phyloP scores from a whole-genome alignment of 352 stramenopile genomes.

The Pythium folliculosum region DNA sequence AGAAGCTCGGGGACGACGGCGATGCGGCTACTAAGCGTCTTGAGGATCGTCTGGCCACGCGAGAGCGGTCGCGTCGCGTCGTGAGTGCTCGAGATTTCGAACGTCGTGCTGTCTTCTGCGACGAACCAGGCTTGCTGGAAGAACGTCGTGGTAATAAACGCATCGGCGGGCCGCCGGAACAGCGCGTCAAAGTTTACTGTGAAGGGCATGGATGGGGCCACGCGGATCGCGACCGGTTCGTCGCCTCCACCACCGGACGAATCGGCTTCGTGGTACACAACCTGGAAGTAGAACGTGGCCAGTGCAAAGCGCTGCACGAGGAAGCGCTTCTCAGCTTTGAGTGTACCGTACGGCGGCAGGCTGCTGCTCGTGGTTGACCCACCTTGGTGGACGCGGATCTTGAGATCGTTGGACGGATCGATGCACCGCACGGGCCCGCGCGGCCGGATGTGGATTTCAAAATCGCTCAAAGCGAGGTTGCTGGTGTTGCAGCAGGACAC shows the following conservation, averaged over 20 bases:
- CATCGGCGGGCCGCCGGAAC: slow-evolving; percentile 12
- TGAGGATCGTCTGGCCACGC: slow-evolving; percentile 41
- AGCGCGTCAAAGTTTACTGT: slow-evolving; percentile 22
- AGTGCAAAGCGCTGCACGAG: slow-evolving; percentile 62
- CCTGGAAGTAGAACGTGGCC: slow-evolving; percentile 56
- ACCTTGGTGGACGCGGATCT: slow-evolving; percentile 47
- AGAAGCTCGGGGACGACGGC: slow-evolving; percentile 45
- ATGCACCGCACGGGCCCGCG: slow-evolving; percentile 49
- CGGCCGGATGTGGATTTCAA: slow-evolving; percentile 63
- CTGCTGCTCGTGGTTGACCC: slow-evolving; percentile 37
- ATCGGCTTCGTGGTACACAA: slow-evolving; percentile 51
- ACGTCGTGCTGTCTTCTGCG: slow-evolving; percentile 28
- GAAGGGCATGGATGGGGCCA: slow-evolving; percentile 27
- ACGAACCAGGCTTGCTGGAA: slow-evolving; percentile 26
- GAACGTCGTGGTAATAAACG: background rate
- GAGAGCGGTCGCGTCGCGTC: slow-evolving; percentile 24
- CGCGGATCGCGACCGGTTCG: slow-evolving; percentile 30
- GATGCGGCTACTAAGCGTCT: slow-evolving; percentile 35
- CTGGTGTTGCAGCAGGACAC: slow-evolving; percentile 72
- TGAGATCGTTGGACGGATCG: slow-evolving; percentile 59
- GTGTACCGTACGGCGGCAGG: slow-evolving; percentile 53
- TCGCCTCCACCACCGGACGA: background rate
- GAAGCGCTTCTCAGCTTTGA: slow-evolving; percentile 72
- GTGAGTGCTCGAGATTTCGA: slow-evolving; percentile 21
- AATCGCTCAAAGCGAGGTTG: slow-evolving; percentile 57